phyloP scores from a whole-genome alignment of 1,284 basidiomycete species.

The Malassezia japonica region DNA sequence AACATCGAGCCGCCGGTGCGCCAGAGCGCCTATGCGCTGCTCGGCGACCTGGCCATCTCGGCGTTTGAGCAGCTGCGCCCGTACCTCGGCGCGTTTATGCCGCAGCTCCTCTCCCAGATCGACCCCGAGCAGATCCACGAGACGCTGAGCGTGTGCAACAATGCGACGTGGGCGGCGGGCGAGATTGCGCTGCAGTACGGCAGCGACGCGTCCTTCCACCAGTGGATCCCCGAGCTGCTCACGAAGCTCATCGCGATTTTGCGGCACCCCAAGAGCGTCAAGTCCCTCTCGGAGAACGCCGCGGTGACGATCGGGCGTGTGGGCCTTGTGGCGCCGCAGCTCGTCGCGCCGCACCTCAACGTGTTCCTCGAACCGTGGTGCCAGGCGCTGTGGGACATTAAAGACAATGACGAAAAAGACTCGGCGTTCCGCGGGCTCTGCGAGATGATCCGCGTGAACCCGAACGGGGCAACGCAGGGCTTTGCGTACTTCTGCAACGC shows the following conservation, averaged over 20 bases:
- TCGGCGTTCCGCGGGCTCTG: constrained; percentile 98
- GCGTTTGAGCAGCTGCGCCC: constrained; percentile 78
- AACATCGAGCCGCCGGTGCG: constrained; percentile 89
- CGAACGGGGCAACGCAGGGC: constrained; percentile 51
- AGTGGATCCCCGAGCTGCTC: constrained; percentile 58
- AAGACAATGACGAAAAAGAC: constrained; percentile 99
- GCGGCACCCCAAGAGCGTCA: constrained; percentile 76
- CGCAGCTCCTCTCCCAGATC: constrained; percentile 77
- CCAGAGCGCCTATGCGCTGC: constrained; percentile 90
- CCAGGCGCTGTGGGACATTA: constrained; percentile 91
- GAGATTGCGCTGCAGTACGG: constrained; percentile 64
- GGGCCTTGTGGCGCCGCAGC: constrained; percentile 75
- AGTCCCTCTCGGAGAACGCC: constrained; percentile 91
- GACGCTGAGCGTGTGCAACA: constrained; percentile 93
- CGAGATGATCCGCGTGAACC: constrained; percentile 86
- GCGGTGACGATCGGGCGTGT: constrained; percentile 98
- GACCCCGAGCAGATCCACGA: constrained; percentile 80
- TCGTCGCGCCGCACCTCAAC: constrained; percentile 79
- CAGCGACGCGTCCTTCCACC: constrained; percentile 49
- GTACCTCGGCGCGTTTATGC: constrained; percentile 69
- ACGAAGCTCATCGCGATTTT: constrained; percentile 83
- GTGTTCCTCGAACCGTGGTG: constrained; percentile 95
- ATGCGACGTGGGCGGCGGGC: constrained; percentile 98
- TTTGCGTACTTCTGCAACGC: constrained; percentile 48
- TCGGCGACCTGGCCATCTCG: constrained; percentile 95